Base-by-base conservation (phyloP, 805 yeast genomes). In the Spathaspora gorwiae region DNA sequence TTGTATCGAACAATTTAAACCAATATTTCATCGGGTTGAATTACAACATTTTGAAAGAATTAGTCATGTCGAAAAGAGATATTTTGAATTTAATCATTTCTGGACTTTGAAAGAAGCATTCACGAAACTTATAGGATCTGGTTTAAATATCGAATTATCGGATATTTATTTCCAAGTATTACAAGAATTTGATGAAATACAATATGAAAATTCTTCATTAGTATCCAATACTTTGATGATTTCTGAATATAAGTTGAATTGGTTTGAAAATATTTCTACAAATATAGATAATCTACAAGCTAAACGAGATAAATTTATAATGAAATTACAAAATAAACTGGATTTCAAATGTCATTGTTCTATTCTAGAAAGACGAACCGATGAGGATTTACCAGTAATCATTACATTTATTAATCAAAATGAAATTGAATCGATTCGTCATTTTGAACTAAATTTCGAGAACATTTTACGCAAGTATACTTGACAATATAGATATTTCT, bases 51-150 rank as follows among this genome's bases (percentile, higher is more conserved):
- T 82, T 7, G 45, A 48, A 6, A n/a, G 26, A 0, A 40, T 52
- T 2, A 45, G 54, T 1, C 24, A 19, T n/a, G 15, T 40, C 2
- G 44, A 45, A 0, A 24, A 47, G 5, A 55, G 65, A 43, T 62
- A 64, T 40, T 49, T 55, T 7, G 50, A 66, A 2, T 76, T 84
- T 52, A 76, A 84, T 14, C 79, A 79, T 35, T 70, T 75, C 32
- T 87, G 96, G 96, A 85, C 95, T 0, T 60, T 87, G 44, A 87
- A 87, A 57, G 96, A 87, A 58, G 80, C 88, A 15, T 84, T 79
- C 55, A 75, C 87, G 6, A 87, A 87, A 54, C 76, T 73, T 34
- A 53, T 75, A 2, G 95, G 95, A 0, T 62, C 72, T 13, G 95
- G 95, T 2, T 47, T 62, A 33, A 59, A 62, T 40, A 49, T 62